Evolutionary conservation across 2,329 filamentous ascomycete genomes (phyloP).

Genomic region (Exophiala bonariae): DNA sequence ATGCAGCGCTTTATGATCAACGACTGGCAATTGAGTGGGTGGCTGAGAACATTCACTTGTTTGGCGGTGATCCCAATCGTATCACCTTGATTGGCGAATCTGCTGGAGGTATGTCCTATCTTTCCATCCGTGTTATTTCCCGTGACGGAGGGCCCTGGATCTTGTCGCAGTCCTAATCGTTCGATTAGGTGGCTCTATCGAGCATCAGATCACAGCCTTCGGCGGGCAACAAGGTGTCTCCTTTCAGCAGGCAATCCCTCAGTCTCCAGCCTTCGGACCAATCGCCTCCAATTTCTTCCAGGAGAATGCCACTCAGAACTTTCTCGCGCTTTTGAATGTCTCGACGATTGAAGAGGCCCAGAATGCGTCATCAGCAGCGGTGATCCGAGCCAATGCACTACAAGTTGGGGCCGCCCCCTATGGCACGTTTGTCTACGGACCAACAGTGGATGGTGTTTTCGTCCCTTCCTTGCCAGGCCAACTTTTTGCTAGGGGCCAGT

Average conservation of each 20-base stretch:
- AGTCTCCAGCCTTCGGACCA: constrained; percentile 44
- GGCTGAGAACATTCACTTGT: constrained; percentile 53
- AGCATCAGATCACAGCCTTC: constrained; percentile 57
- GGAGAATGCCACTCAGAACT: constrained; percentile 41
- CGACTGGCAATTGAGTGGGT: constrained; percentile 61
- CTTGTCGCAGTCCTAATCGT: too few relatives aligned
- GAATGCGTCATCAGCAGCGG: constrained; percentile 36
- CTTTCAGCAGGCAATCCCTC: constrained; percentile 44
- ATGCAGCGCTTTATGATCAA: constrained; percentile 55
- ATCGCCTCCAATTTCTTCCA: constrained; percentile 35
- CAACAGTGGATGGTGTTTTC: constrained; percentile 52
- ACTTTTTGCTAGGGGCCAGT: constrained; percentile 43
- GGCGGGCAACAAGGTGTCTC: constrained; percentile 39
- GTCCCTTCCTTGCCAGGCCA: constrained; percentile 48
- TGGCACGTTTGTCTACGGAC: constrained; percentile 48
- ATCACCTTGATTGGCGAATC: constrained; percentile 55
- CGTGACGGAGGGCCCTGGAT: too few relatives aligned
- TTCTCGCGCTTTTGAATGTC: constrained; percentile 44
- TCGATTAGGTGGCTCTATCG: constrained; percentile 48
- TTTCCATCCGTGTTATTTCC: neutral
- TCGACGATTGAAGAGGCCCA: constrained; percentile 46
- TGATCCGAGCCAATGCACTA: constrained; percentile 46
- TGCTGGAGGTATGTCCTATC: constrained; percentile 42
- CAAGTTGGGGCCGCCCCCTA: constrained; percentile 39
- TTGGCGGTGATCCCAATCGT: constrained; percentile 53